A percentile compares a stretch with the other conserved stretches of the same genome.
phyloP scores from a whole-genome alignment of 192 early-diverging fungal genomes.

The Dispira simplex region DNA sequence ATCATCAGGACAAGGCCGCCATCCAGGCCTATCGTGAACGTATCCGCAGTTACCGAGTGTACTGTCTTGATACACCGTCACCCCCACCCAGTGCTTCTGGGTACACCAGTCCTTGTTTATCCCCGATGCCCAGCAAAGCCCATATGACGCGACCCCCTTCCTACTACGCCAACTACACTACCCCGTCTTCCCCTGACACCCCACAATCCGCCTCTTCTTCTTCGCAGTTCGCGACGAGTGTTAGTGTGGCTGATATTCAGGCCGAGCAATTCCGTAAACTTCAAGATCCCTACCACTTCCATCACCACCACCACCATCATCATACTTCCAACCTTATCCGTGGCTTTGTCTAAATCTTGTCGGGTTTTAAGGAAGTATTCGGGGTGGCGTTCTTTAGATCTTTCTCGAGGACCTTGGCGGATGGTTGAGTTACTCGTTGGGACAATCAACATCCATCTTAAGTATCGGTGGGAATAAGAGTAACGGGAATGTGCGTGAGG shows the following conservation, averaged over 20 bases:
- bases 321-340: neutral
- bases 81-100: too few relatives aligned
- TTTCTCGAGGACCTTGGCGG: neutral
- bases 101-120: too few relatives aligned
- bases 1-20: too few relatives aligned
- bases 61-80: too few relatives aligned
- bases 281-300: neutral
- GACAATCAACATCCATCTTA: too few relatives aligned
- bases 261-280: constrained; percentile 1
- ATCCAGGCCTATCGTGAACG: too few relatives aligned
- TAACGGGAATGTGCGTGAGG: too few relatives aligned
- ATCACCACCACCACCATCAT: neutral
- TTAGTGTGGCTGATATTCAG: constrained; percentile 1
- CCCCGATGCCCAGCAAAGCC: too few relatives aligned
- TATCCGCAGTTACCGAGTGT: too few relatives aligned
- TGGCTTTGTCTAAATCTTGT: neutral
- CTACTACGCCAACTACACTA: neutral
- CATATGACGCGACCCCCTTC: neutral
- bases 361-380: neutral
- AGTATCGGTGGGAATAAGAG: too few relatives aligned
- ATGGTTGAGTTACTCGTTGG: neutral
- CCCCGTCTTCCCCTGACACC: neutral
- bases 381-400: neutral
- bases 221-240: neutral
- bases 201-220: neutral